Evolutionary conservation across 208 protist species (phyloP).

Genomic region (Leishmania tropica): DNA sequence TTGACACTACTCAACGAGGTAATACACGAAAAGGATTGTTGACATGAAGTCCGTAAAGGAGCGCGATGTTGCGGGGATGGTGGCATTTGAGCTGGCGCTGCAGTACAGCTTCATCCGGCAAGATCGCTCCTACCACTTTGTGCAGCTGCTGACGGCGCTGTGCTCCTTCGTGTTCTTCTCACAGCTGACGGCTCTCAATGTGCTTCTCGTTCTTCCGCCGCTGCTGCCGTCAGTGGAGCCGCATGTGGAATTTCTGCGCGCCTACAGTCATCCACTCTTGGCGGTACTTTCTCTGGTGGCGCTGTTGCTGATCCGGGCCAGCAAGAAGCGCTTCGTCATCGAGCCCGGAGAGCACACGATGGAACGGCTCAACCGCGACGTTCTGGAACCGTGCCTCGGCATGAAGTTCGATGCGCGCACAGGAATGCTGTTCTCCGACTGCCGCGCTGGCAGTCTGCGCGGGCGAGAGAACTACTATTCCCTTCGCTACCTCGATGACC

Average conservation of each 20-base stretch:
- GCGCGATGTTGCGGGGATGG: slow-evolving; percentile 75
- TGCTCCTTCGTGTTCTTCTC: slow-evolving; percentile 70
- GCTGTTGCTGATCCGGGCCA: slow-evolving; percentile 67
- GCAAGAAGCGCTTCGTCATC: slow-evolving; percentile 78
- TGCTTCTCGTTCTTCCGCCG: slow-evolving; percentile 47
- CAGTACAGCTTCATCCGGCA: slow-evolving; percentile 82
- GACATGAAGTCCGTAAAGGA: slow-evolving; percentile 56
- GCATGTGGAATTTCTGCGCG: slow-evolving; percentile 29
- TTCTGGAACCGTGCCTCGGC: slow-evolving; percentile 85
- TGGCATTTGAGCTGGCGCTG: slow-evolving; percentile 84
- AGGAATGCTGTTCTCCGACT: slow-evolving; percentile 77
- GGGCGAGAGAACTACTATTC: slow-evolving; percentile 54
- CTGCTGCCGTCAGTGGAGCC: slow-evolving; percentile 37
- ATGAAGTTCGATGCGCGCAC: slow-evolving; percentile 69
- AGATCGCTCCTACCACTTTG: slow-evolving; percentile 86
- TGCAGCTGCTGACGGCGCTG: slow-evolving; percentile 68
- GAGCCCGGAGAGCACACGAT: slow-evolving; percentile 80
- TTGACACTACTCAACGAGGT: not conserved
- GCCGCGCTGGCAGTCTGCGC: slow-evolving; percentile 25
- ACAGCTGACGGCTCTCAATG: slow-evolving; percentile 31
- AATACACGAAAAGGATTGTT: not conserved
- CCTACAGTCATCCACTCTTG: slow-evolving; percentile 31
- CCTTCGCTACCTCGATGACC: slow-evolving; percentile 43
- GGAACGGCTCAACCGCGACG: slow-evolving; percentile 68
- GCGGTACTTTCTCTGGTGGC: slow-evolving; percentile 44